Evolutionary conservation across 83 land plant genomes (phyloP).

Genomic region (Thuja plicata): DNA sequence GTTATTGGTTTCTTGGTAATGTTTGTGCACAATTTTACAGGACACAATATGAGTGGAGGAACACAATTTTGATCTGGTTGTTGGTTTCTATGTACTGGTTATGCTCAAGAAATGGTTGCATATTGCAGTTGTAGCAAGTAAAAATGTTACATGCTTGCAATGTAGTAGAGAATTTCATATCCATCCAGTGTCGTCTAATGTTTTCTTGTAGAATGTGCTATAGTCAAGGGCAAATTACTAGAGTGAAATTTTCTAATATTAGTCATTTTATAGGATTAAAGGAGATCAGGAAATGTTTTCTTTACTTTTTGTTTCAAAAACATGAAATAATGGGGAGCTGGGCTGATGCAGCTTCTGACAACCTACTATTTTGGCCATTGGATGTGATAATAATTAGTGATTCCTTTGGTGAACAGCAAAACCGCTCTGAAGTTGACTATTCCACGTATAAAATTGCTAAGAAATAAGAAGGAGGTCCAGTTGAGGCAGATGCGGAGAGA

Average conservation of each 20-base stretch:
- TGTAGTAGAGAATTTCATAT: neutral
- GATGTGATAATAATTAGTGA: neutral
- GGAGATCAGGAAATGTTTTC: neutral
- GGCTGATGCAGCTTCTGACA: neutral
- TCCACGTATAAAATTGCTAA: constrained; percentile 79
- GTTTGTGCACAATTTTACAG: neutral
- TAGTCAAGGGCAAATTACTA: neutral
- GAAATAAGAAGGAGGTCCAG: constrained; percentile 73
- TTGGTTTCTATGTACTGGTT: neutral
- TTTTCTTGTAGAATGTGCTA: neutral
- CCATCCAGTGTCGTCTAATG: neutral
- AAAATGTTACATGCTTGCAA: neutral
- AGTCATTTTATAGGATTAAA: neutral
- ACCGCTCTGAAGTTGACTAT: constrained; percentile 74
- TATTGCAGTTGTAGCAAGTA: neutral
- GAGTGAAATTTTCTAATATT: neutral
- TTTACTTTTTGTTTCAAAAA: neutral
- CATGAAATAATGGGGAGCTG: neutral
- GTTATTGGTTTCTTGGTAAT: neutral
- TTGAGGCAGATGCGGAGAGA: constrained; percentile 72
- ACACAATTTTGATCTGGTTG: neutral
- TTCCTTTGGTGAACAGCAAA: constrained; percentile 58
- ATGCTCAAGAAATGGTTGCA: neutral
- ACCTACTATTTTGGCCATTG: neutral
- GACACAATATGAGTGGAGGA: neutral